Evolutionary conservation across 2,329 filamentous ascomycete genomes (phyloP), one percentile per base, ranked within the genome.

Genomic region (Claviceps paspali): DNA sequence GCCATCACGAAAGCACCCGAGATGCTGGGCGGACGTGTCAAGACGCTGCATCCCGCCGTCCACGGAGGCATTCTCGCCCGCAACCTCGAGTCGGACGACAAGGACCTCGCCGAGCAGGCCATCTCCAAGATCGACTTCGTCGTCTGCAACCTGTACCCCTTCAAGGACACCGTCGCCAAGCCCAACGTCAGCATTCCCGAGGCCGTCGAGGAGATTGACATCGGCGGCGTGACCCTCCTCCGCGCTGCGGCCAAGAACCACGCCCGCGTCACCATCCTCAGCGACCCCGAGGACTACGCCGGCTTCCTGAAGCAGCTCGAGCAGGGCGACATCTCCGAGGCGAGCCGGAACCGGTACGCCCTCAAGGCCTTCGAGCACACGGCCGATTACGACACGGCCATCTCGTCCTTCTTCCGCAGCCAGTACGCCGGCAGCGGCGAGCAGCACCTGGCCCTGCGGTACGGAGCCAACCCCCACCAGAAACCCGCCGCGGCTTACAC

Each of bases 341-440:
- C 75, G 42, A 92, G 78, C 67, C 79, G 87, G 49, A 86, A 93
- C 59, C 67, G 76, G 40, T 95, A 94, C 56, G 88, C 91, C 19
- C 75, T 96, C 52, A 98, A 98, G 73, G 91, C 91, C 12, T 98
- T 98, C 55, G 85, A 94, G 65, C 91, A 96, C 63, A 98, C 91
- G 28, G 86, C 91, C 46, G 86, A 94, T 60, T 98, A 98, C 61
- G 91, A 98, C 58, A 73, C 76, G 30, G 84, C 91, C 49, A 98
- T 98, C 57, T 81, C 88, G 26, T 83, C 83, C 53, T 98, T 94
- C 70, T 98, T 98, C 77, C 82, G 91, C 57, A 88, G 92, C 70
- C 80, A 93, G 64, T 98, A 96, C 56, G 86, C 91, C 40, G 76
- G 78, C 45, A 79, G 86, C 41, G 87, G 87, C 46, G 63, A 76